A percentile compares a stretch with the other conserved stretches of the same genome.
These are phyloP conservation scores for Colletotrichum magnum DNA, from an alignment of 2,329 filamentous ascomycete species.

Conservation along the genomic window DNA sequence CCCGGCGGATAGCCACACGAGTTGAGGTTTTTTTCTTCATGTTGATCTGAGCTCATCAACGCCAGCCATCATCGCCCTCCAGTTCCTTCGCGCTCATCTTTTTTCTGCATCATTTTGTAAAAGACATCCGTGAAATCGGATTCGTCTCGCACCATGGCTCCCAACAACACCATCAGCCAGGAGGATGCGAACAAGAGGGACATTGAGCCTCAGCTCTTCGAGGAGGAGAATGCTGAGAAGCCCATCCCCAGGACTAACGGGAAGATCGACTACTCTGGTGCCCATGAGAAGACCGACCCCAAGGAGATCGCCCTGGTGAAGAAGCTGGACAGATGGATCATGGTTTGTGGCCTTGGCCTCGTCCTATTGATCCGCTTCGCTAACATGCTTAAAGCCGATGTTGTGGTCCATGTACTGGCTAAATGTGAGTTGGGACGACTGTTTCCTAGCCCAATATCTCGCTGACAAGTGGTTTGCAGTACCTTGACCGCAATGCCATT, in stretches of 20 bases:
- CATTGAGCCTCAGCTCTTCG: conserved; percentile 37
- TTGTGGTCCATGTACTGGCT: conserved; percentile 43
- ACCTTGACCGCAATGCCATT: conserved; percentile 41
- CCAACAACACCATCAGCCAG: neutral
- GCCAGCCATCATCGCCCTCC: neutral
- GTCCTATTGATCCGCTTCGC: neutral
- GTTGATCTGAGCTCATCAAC: conserved; percentile 15
- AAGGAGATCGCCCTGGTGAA: conserved; percentile 57
- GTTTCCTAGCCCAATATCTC: fast-evolving
- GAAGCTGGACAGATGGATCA: conserved; percentile 57
- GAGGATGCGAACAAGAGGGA: conserved; percentile 22
- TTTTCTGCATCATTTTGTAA: neutral
- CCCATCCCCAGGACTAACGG: conserved; percentile 40
- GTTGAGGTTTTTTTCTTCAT: neutral
- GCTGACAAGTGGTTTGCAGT: neutral
- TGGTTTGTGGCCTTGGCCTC: conserved; percentile 43
- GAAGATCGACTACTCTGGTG: conserved; percentile 54
- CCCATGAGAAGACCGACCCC: conserved; percentile 56
- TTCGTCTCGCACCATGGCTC: conserved; percentile 2
- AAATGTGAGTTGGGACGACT: conserved; percentile 36
- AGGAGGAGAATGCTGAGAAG: conserved; percentile 41
- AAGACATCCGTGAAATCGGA: conserved; percentile 12
- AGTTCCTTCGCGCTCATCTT: neutral
- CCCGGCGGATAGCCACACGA: conserved; percentile 2
- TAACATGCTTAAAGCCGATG: conserved; percentile 36